A percentile compares a stretch with the other conserved stretches of the same genome.
These are phyloP conservation scores for Neurospora discreta DNA, from an alignment of 495 filamentous ascomycete genomes.

Conservation along the genomic window DNA sequence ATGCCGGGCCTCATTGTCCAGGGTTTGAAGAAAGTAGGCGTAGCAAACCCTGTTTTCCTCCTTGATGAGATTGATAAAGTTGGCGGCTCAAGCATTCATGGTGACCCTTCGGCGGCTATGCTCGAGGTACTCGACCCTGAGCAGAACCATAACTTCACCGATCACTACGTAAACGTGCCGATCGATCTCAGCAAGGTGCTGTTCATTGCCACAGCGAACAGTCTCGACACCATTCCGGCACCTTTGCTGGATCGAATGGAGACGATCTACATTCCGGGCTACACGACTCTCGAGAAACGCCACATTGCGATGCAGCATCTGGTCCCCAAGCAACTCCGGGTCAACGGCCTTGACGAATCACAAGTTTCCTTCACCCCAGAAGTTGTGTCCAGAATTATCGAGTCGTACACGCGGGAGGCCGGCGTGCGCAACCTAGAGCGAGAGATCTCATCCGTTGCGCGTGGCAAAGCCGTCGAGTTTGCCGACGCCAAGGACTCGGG, in stretches of 20 bases:
- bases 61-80: constrained; percentile 99
- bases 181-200: constrained; percentile 93
- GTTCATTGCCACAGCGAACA: constrained; percentile 98
- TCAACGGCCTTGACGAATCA: constrained; percentile 61
- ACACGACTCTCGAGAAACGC: constrained; percentile 95
- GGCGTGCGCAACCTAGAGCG: constrained; percentile 94
- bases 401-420: constrained; percentile 93
- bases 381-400: constrained; percentile 88
- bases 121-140: constrained; percentile 97
- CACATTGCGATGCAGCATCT: constrained; percentile 91
- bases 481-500: constrained; percentile 77
- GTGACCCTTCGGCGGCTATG: constrained; percentile 97
- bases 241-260: constrained; percentile 98
- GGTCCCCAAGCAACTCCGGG: constrained; percentile 80
- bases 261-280: constrained; percentile 81
- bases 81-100: constrained; percentile 83
- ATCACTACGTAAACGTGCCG: constrained; percentile 95
- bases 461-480: constrained; percentile 89
- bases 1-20: constrained; percentile 96
- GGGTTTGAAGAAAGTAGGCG: constrained; percentile 91
- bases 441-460: constrained; percentile 88
- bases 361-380: constrained; percentile 69
- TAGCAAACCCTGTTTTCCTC: constrained; percentile 91
- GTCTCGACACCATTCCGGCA: constrained; percentile 85
- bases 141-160: constrained; percentile 88